Evolutionary conservation across 2,329 filamentous ascomycete species (phyloP).

Genomic region (Trichoderma aggressivum): DNA sequence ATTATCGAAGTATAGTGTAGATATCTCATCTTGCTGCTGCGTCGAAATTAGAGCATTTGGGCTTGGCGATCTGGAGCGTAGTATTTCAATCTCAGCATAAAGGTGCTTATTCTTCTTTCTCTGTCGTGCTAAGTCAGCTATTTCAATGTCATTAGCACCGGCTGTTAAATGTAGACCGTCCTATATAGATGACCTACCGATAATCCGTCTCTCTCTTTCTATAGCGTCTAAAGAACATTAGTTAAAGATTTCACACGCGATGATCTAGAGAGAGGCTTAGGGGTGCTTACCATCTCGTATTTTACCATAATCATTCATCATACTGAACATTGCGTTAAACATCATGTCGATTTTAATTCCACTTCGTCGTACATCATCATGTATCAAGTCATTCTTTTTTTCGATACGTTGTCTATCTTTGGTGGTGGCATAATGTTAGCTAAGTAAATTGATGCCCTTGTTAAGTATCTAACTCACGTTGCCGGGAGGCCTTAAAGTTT

Average conservation of each 20-base stretch:
- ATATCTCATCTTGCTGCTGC: background rate
- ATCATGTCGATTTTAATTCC: background rate
- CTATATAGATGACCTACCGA: background rate
- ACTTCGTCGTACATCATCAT: background rate
- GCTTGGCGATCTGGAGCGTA: background rate
- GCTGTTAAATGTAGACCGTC: background rate
- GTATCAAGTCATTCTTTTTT: background rate
- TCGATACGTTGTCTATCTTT: background rate
- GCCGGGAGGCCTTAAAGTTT: background rate
- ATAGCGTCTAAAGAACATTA: background rate
- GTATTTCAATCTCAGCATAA: background rate
- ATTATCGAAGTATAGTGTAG: background rate
- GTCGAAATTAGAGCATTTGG: background rate
- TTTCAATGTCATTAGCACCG: background rate
- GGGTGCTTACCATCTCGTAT: fast-evolving
- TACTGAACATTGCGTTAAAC: background rate
- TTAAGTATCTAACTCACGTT: background rate
- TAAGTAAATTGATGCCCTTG: background rate
- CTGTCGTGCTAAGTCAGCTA: background rate
- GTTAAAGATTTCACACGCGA: background rate
- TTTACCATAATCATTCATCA: background rate
- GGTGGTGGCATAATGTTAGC: background rate
- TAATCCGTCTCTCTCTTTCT: background rate
- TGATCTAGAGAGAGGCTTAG: background rate
- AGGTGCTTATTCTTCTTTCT: background rate